Percentiles rank a stretch among this genome's conserved stretches.
phyloP scores from a whole-genome alignment of 257 asterid species.

The Haberlea rhodopensis region DNA sequence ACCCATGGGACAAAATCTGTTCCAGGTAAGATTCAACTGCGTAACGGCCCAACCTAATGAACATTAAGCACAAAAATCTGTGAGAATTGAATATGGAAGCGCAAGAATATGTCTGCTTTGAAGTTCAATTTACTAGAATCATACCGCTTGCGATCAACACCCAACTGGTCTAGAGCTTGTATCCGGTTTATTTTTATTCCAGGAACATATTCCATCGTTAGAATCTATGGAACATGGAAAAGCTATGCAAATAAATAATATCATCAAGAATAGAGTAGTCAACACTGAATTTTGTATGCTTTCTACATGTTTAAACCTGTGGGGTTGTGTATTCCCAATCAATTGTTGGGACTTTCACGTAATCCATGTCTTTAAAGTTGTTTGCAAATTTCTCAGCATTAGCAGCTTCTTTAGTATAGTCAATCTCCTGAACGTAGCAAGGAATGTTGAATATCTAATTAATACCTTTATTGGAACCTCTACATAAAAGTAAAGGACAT shows the following conservation, averaged over 20 bases:
- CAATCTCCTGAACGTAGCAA: slow-evolving; percentile 62
- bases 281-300: slow-evolving; percentile 20
- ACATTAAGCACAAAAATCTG: slow-evolving; percentile 22
- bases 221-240: slow-evolving; percentile 45
- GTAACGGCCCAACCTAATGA: slow-evolving; percentile 74
- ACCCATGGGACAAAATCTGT: slow-evolving; percentile 89
- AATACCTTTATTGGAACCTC: not conserved
- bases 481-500: not conserved
- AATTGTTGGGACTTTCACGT: slow-evolving; percentile 80
- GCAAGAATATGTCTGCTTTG: not conserved
- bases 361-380: slow-evolving; percentile 75
- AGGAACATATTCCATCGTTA: slow-evolving; percentile 90
- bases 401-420: slow-evolving; percentile 84
- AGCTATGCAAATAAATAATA: slow-evolving; percentile 15
- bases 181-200: slow-evolving; percentile 92
- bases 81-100: not conserved
- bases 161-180: slow-evolving; percentile 80
- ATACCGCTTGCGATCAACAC: slow-evolving; percentile 84
- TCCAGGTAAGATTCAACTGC: slow-evolving; percentile 95
- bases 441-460: slow-evolving; percentile 5
- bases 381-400: slow-evolving; percentile 74
- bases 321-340: slow-evolving; percentile 90
- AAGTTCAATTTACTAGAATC: slow-evolving; percentile 10
- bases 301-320: slow-evolving; percentile 50
- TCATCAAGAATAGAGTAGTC: slow-evolving; percentile 16